Evolutionary conservation across 2,329 filamentous ascomycete genomes (phyloP), one percentile per base, ranked within the genome.

Genomic region (Sporothrix brasiliensis): DNA sequence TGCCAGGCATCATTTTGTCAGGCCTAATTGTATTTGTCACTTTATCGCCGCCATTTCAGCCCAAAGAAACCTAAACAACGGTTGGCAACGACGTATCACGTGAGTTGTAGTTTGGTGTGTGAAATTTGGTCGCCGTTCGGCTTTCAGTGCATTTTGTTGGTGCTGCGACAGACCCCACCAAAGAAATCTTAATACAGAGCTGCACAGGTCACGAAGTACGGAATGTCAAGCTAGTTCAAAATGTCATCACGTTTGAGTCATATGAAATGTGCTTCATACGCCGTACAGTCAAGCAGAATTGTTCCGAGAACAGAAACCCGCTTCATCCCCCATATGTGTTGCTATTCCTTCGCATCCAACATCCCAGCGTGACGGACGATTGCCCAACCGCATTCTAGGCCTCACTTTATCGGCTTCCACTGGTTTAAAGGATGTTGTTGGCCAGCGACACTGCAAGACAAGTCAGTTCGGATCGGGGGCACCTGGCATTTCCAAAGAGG

Each of bases 391-490:
- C 41, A 16, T 16, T 16, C 13, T 27, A 21, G 4, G 52, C 13
- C 10, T 27, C 21, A 19, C 13, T 49, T 49, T n/a, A 5, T 16
- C 27, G 30, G 14, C 16, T 3, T 21, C 19, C 6, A 21, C 13
- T 13, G 54, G 70, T 68, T 69, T 68, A 54, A 13, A 86, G 74
- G 6, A 87, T 84, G 72, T 86, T 83, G 50, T 85, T 81, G 65
- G 84, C 85, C 77, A 86, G 76, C 7, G 84, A 84, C 14, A 85
- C 85, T 85, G 41, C 39, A 56, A 10, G 44, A 4, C 21, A 34
- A 47, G 58, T 44, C 21, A 63, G 58, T 27, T 24, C n/a, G 13
- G n/a, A 14, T 14, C 41, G 39, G 13, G 21, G 19, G 6, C 58
- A 47, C 11, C 27, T 24, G 27, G 13, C 11, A 24, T 4, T 30